Evolutionary conservation across 192 early-diverging fungal genomes (phyloP).

Genomic region (Endogone sp.): DNA sequence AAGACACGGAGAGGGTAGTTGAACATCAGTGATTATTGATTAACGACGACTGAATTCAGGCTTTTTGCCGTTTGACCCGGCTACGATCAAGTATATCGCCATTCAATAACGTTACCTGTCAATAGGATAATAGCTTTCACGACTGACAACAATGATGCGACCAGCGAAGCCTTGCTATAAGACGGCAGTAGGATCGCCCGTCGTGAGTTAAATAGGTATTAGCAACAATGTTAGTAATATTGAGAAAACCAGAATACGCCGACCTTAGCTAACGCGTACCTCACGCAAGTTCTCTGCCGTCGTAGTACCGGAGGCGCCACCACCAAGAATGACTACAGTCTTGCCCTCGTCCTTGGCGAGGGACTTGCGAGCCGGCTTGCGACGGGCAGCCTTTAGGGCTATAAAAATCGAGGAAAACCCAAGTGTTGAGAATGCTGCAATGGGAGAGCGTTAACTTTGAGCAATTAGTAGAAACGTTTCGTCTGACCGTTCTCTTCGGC

Average conservation of each 20-base stretch:
- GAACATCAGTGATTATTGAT: background rate
- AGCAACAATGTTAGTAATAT: no score
- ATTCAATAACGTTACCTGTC: slow-evolving; percentile 30
- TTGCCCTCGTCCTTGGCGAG: slow-evolving; percentile 10
- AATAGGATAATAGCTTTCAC: slow-evolving; percentile 52
- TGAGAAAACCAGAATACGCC: no score
- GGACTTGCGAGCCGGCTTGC: slow-evolving; percentile 6
- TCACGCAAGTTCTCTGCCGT: slow-evolving; percentile 42
- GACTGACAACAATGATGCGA: slow-evolving; percentile 33
- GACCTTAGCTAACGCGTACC: slow-evolving; percentile 16
- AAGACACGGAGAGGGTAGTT: background rate
- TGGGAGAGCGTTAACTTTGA: no score
- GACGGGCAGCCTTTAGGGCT: slow-evolving; percentile 13
- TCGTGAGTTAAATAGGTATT: no score
- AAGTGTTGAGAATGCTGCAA: background rate
- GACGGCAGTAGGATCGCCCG: no score
- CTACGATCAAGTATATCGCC: background rate
- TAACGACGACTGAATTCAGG: background rate
- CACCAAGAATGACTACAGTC: slow-evolving; percentile 45
- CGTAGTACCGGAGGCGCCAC: slow-evolving; percentile 46
- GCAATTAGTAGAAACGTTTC: no score
- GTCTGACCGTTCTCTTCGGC: slow-evolving; percentile 18
- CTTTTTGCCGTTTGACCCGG: background rate
- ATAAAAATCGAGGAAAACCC: background rate
- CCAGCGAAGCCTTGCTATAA: slow-evolving; percentile 43